Conservation (phyloP, 2,329 filamentous ascomycete genomes). For the Biscogniauxia sp. region DNA sequence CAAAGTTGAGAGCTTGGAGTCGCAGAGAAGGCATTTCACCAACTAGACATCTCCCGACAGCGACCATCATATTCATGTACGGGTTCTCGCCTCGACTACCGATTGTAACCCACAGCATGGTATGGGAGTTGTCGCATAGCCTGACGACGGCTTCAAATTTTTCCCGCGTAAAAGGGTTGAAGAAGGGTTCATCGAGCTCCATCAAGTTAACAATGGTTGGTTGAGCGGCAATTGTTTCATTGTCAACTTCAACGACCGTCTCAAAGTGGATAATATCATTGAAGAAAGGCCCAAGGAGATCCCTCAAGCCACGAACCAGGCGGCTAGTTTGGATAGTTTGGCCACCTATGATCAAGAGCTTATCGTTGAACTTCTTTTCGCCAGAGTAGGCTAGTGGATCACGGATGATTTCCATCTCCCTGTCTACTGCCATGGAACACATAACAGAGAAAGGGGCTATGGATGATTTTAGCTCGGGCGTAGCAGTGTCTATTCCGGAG, state of each 20-base stretch:
- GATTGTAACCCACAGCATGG: conserved; percentile 16
- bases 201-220: conserved; percentile 19
- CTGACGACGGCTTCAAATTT: conserved; percentile 11
- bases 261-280: conserved; percentile 8
- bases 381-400: conserved; percentile 1
- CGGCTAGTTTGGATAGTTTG: conserved; percentile 8
- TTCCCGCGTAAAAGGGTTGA: conserved; percentile 18
- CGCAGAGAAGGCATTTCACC: conserved; percentile 12
- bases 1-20: conserved; percentile 13
- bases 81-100: conserved; percentile 13
- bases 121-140: conserved; percentile 8
- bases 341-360: conserved; percentile 22
- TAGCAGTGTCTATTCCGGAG: conserved; percentile 27
- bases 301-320: conserved; percentile 3
- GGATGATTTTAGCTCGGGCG: neutral
- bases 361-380: conserved; percentile 8
- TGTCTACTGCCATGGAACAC: conserved; percentile 29
- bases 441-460: conserved; percentile 12
- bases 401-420: conserved; percentile 8
- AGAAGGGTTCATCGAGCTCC: conserved; percentile 32
- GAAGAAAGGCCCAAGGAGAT: conserved; percentile 9
- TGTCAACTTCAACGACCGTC: neutral
- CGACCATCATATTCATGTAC: conserved; percentile 16
- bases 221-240: neutral
- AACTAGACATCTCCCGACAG: conserved; percentile 13